Evolutionary conservation across 179 eudicot genomes (phyloP).

Genomic region (Gypsophila paniculata): DNA sequence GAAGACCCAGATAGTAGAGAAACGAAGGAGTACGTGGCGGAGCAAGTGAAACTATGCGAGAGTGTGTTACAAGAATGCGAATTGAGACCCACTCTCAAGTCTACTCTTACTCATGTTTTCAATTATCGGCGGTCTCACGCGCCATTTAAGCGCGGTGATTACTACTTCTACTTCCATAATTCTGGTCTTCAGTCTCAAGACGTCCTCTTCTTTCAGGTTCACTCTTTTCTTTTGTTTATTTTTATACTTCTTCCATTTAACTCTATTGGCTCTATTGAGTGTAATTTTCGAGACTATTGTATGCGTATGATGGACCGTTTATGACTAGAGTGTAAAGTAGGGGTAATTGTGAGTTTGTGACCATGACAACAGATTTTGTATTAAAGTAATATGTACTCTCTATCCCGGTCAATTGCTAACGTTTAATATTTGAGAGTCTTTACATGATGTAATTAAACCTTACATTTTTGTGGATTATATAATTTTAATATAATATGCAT

Average conservation of each 20-base stretch:
- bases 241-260: not conserved
- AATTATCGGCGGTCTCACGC: constrained; percentile 72
- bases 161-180: constrained; percentile 84
- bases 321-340: too few species aligned
- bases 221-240: not conserved
- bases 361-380: too few species aligned
- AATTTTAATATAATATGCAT: too few species aligned
- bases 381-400: too few species aligned
- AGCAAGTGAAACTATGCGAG: constrained; percentile 66
- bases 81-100: constrained; percentile 35
- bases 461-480: too few species aligned
- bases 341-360: too few species aligned
- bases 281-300: too few species aligned
- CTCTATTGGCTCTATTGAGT: too few species aligned
- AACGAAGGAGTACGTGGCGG: constrained; percentile 69
- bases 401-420: too few species aligned
- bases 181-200: constrained; percentile 86
- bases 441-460: too few species aligned
- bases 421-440: too few species aligned
- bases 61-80: constrained; percentile 55
- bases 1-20: constrained; percentile 93
- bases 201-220: constrained; percentile 85
- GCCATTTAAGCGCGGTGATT: constrained; percentile 65
- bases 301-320: too few species aligned
- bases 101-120: constrained; percentile 57